Evolutionary conservation across 208 protist genomes (phyloP).

Genomic region (Trypanosoma cruzi): DNA sequence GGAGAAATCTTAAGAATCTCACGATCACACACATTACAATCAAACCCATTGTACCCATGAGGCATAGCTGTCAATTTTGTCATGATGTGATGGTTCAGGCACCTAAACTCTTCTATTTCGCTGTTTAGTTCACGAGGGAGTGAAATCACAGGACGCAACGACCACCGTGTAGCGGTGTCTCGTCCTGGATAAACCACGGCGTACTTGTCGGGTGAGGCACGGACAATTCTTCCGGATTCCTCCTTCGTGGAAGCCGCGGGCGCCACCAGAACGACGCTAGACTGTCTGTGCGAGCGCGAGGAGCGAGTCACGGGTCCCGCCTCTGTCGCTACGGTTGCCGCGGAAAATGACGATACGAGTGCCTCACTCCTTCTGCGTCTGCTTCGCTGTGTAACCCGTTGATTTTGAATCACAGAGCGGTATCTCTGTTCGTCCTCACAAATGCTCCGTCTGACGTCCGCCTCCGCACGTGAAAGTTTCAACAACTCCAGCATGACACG

Average conservation of each 20-base stretch:
- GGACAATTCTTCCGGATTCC: constrained; percentile 48
- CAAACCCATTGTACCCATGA: constrained; percentile 84
- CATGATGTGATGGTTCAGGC: constrained; percentile 89
- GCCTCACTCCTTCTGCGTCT: constrained; percentile 54
- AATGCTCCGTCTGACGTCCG: constrained; percentile 31
- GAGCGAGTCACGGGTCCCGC: constrained; percentile 9
- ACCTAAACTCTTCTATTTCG: constrained; percentile 42
- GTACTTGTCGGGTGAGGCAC: constrained; percentile 69
- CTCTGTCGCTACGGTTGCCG: background rate
- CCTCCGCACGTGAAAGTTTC: constrained; percentile 40
- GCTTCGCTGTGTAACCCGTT: constrained; percentile 14
- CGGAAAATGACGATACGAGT: constrained; percentile 34
- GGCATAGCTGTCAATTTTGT: constrained; percentile 86
- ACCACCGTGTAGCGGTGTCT: constrained; percentile 75
- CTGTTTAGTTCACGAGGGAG: constrained; percentile 74
- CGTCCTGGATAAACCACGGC: constrained; percentile 79
- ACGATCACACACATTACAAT: constrained; percentile 89
- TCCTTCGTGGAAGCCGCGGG: background rate
- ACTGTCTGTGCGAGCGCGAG: constrained; percentile 40
- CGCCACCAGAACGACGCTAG: constrained; percentile 51
- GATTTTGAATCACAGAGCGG: constrained; percentile 23
- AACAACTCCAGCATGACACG: constrained; percentile 43
- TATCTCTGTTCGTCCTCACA: constrained; percentile 40
- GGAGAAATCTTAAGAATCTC: constrained; percentile 72
- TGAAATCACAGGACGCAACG: constrained; percentile 67